phyloP scores from a whole-genome alignment of 768 basidiomycete genomes.

The Tulasnella sp. region DNA sequence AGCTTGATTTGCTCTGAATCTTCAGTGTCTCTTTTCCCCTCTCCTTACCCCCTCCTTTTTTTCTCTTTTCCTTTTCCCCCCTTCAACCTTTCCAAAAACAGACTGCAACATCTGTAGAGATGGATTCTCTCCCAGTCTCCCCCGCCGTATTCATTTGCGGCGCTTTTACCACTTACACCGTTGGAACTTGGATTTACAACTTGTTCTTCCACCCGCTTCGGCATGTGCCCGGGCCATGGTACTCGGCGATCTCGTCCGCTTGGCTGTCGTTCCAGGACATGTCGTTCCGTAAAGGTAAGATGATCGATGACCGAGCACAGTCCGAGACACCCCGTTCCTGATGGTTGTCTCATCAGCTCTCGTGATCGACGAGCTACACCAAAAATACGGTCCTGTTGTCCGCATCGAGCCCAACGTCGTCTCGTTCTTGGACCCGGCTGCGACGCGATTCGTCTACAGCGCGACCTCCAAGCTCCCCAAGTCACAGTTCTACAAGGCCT shows the following conservation, averaged over 20 bases:
- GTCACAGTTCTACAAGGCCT: slow-evolving; percentile 16
- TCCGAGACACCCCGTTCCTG: background rate
- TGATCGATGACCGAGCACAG: background rate
- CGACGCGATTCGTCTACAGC: slow-evolving; percentile 6
- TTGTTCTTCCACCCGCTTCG: slow-evolving; percentile 23
- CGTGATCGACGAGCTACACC: slow-evolving; percentile 5
- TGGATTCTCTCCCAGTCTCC: slow-evolving; percentile 10
- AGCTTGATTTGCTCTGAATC: slow-evolving; percentile 7
- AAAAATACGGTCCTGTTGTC: slow-evolving; percentile 8
- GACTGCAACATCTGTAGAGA: background rate
- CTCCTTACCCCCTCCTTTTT: background rate
- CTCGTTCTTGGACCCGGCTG: slow-evolving; percentile 3
- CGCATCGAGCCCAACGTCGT: slow-evolving; percentile 22
- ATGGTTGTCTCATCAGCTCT: background rate
- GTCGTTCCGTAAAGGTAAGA: slow-evolving; percentile 14
- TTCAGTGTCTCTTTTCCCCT: background rate
- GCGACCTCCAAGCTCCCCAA: slow-evolving; percentile 7
- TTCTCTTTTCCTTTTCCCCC: background rate
- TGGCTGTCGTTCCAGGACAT: slow-evolving; percentile 16
- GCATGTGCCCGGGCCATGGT: slow-evolving; percentile 21
- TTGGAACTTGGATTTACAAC: slow-evolving; percentile 19
- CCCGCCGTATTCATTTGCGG: slow-evolving; percentile 9
- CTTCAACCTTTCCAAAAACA: background rate
- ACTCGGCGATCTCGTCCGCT: slow-evolving; percentile 14
- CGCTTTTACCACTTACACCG: slow-evolving; percentile 2